Evolutionary conservation across 768 basidiomycete species (phyloP), one percentile per base, ranked within the genome.

Genomic region (Amyloporia xantha): DNA sequence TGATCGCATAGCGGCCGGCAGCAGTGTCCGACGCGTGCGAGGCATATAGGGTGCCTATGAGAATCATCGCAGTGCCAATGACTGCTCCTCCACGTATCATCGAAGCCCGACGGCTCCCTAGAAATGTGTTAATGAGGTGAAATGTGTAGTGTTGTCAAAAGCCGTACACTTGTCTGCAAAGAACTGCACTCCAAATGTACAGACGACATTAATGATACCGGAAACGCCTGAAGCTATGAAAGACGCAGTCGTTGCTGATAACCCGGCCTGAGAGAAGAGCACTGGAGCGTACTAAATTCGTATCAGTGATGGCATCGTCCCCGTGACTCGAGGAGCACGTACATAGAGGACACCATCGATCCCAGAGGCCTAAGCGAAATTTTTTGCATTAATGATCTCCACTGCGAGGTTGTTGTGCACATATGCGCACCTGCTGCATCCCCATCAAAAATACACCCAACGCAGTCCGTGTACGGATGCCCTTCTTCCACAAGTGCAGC

Each of bases 161-260:
- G 10, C 49, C 41, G 50, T 58, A 69, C 70, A 74, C 52, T 61
- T 68, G 43, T 75, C 74, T 15, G 68, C 64, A 43, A 61, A 69
- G 39, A 68, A 46, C 50, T 71, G 71, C 10, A 68, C 61, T 2
- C 63, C 58, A 41, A 74, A 63, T 5, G 71, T 73, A 37, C 64
- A 60, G 13, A 61, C 62, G 17, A 77, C 51, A 50, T 70, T 71
- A 28, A 75, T 54, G 35, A 78, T 63, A 25, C 75, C 77, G 1
- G 73, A 71, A 11, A 77, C 64, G 3, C 75, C 78, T 1, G 75
- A 75, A 0, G 74, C 75, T 27, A 77, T 65, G 61, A 78, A 77
- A 2, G 72, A 68, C 2, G 75, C 68, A n/a, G 69, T 66, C n/a
- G 62, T 60, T 2, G 67, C 67, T 11, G 69, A 68, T n/a, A 78